Evolutionary conservation across 2,329 filamentous ascomycete species (phyloP), one percentile per base, ranked within the genome.

Genomic region (Spiromastix sp.): DNA sequence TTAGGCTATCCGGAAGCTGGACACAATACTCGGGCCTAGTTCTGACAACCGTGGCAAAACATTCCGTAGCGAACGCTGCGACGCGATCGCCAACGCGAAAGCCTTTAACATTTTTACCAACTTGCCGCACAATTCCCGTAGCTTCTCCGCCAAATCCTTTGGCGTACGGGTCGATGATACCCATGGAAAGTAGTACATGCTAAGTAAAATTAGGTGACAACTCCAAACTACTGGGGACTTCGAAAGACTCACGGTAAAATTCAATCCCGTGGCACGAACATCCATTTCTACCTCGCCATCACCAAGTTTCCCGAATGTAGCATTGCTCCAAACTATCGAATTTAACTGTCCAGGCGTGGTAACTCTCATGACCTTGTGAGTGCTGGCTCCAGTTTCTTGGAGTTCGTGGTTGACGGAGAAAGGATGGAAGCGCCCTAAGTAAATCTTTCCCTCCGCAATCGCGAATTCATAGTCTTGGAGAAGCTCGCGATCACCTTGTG

Each of bases 41-140:
- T n/a, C 32, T 19, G 12, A 48, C 29, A 8, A 33, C 30, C 27
- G 42, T 45, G 20, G 36, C 29, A 16, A 45, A 32, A n/a, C 10
- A 37, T 2, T 29, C 27, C 13, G 33, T 28, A 8, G 38, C 28
- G 8, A 37, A 35, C 25, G 41, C 34, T 4, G 37, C 34, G 24
- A 66, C 50, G 32, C 61, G 57, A 38, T 66, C 62, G 4, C 65
- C 65, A 8, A 47, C 27, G 21, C 56, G 49, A 50, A 63, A 62
- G 34, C 48, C 37, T 19, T 42, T 40, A 11, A 50, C 47, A 13
- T 52, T 45, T 2, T 50, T 42, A 1, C 53, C 54, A 15, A 57
- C 52, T 10, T 50, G 42, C 1, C 47, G 43, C 9, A 67, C 51
- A 5, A 60, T 43, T 3, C 64, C 64, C 2, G 63, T 52, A 3